phyloP scores from a whole-genome alignment of 768 basidiomycete genomes.

The Rhodotorula babjevae region DNA sequence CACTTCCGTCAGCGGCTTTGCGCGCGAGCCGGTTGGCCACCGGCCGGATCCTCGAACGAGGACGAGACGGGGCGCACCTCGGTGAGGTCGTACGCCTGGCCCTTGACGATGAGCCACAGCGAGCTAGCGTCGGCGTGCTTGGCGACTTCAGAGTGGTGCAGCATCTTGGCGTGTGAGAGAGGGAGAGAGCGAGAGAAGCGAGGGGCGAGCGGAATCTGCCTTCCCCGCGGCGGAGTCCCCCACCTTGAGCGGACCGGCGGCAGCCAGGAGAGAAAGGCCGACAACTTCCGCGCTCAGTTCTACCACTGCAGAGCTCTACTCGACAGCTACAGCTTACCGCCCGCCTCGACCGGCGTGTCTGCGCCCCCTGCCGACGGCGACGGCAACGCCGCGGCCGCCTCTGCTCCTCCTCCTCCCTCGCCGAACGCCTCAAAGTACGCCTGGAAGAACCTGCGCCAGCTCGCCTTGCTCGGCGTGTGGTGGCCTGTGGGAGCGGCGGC shows the following conservation, averaged over 20 bases:
- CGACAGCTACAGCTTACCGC: conserved; percentile 9
- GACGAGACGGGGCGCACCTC: background rate
- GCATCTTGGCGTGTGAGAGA: background rate
- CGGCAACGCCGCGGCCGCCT: conserved; percentile 6
- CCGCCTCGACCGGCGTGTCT: background rate
- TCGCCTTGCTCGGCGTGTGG: conserved; percentile 71
- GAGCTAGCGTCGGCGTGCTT: conserved; percentile 52
- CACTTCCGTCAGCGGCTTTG: no score
- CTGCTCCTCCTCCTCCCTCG: background rate
- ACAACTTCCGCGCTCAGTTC: no score
- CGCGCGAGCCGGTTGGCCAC: background rate
- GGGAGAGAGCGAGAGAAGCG: no score
- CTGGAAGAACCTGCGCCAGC: conserved; percentile 69
- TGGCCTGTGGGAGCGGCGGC: conserved; percentile 57
- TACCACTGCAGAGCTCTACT: no score
- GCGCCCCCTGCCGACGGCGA: conserved; percentile 17
- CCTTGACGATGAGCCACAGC: conserved; percentile 77
- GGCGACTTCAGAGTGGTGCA: conserved; percentile 42
- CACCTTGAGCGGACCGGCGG: no score
- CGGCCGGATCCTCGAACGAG: background rate
- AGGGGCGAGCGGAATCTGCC: no score
- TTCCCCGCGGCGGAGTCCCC: background rate
- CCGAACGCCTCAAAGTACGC: conserved; percentile 52
- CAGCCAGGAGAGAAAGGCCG: background rate
- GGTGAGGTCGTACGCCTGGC: conserved; percentile 50